Conservation (phyloP, 179 eudicot species). For the Carnegiea gigantea region DNA sequence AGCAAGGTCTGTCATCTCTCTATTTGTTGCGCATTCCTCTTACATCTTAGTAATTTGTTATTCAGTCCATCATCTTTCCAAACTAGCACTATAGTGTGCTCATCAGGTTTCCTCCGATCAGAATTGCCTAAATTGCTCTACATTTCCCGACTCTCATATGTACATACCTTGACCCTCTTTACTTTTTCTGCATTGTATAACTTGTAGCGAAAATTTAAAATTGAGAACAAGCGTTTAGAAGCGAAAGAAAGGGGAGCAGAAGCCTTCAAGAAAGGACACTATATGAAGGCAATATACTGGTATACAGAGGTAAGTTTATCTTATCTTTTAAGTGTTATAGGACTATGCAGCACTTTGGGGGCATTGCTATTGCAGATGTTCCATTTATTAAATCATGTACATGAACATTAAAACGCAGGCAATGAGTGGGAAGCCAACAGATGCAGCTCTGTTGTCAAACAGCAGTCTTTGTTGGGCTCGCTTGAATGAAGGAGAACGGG, state of each 20-base stretch:
- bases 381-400: no score
- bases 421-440: not conserved
- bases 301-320: not conserved
- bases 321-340: not conserved
- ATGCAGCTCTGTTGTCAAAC: not conserved
- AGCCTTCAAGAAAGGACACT: not conserved
- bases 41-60: no score
- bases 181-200: not conserved
- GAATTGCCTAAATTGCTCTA: not conserved
- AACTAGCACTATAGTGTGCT: not conserved
- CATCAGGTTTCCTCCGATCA: no score
- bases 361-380: no score
- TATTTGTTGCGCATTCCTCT: not conserved
- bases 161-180: not conserved
- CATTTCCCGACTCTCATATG: not conserved
- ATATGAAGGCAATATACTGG: constrained; percentile 4
- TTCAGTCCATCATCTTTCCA: not conserved
- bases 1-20: not conserved
- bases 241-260: not conserved
- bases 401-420: not conserved
- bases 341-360: not conserved
- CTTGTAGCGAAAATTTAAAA: not conserved
- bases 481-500: not conserved
- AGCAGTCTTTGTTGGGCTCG: constrained; percentile 7
- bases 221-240: not conserved